Evolutionary conservation across 139 green algal genomes (phyloP), one percentile per base, ranked within the genome.

Genomic region (Picochlorum sp.): DNA sequence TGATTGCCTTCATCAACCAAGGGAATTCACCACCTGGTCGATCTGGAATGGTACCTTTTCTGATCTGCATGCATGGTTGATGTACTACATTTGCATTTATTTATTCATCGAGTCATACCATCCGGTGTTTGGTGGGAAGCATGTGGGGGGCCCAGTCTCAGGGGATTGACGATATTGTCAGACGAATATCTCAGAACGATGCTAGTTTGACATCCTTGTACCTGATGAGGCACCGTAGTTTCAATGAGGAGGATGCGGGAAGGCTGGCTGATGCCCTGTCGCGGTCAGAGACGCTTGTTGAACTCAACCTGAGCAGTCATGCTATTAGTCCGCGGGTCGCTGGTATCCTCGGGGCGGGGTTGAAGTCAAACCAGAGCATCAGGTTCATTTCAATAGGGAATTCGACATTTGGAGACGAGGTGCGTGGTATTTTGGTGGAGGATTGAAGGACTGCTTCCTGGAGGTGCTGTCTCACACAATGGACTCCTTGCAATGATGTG

Each of bases 261-360:
- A 69, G 21, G 3, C 20, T 79, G 4, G 44, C 21, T 4, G 18
- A 24, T 14, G 71, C 65, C 7, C 32, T 80, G 21, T 47, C 38
- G 13, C 5, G 16, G n/a, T 71, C 64, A 62, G 62, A 61, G 1
- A 20, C 10, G 15, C 63, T 81, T 44, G 62, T 41, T 18, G 65
- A 75, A 28, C 62, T 81, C 24, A 63, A 46, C 32, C 21, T 71
- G n/a, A 61, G 32, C 37, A 44, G 56, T 28, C 74, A 80, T 26
- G 21, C 56, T 49, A 30, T 76, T 6, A 30, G 37, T 7, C 13
- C 70, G 20, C 10, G 23, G 10, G 46, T 62, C 3, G 56, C 65
- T 34, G 46, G 44, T n/a, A 37, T 34, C 7, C 23, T 74, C 41
- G 52, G 47, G 15, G 10, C 6, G 7, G 46, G 38, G 15, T 56